Evolutionary conservation across 768 basidiomycete species (phyloP).

Genomic region (Coprinellus aureogranulatus): DNA sequence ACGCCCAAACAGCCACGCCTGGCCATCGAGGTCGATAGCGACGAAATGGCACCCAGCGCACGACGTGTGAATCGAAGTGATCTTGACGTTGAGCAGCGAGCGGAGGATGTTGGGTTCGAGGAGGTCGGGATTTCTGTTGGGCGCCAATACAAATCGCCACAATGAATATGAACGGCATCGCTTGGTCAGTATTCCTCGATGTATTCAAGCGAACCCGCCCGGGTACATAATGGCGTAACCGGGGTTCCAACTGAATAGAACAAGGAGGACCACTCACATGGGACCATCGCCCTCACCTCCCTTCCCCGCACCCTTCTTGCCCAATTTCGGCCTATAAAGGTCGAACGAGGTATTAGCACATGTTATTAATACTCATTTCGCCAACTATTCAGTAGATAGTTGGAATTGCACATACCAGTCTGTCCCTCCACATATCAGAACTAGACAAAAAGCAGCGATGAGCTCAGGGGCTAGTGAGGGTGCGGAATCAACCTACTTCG

Average conservation of each 20-base stretch:
- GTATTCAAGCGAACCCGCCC: not conserved
- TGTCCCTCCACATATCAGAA: conserved; percentile 82
- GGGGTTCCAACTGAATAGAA: not conserved
- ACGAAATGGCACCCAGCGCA: conserved; percentile 77
- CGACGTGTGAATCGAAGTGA: conserved; percentile 69
- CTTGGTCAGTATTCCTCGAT: conserved; percentile 4
- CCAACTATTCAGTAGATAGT: conserved; percentile 19
- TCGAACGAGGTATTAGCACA: conserved; percentile 5
- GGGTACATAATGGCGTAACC: not conserved
- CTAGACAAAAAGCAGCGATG: conserved; percentile 37
- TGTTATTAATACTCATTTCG: not conserved
- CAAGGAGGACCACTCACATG: conserved; percentile 27
- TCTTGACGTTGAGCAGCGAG: conserved; percentile 78
- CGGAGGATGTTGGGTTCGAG: conserved; percentile 87
- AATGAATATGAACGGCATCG: not conserved
- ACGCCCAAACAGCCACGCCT: conserved; percentile 89
- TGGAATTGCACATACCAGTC: conserved; percentile 64
- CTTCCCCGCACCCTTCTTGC: conserved; percentile 58
- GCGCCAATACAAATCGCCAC: conserved; percentile 3
- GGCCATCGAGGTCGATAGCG: conserved; percentile 68
- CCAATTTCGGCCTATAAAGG: conserved; percentile 64
- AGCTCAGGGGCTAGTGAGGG: conserved; percentile 13
- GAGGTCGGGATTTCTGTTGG: conserved; percentile 68
- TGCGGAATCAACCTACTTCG: conserved; percentile 28
- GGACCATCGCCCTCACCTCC: conserved; percentile 37